Conservation (phyloP, 176 grass and related monocot genomes). For the Zoysia japonica region DNA sequence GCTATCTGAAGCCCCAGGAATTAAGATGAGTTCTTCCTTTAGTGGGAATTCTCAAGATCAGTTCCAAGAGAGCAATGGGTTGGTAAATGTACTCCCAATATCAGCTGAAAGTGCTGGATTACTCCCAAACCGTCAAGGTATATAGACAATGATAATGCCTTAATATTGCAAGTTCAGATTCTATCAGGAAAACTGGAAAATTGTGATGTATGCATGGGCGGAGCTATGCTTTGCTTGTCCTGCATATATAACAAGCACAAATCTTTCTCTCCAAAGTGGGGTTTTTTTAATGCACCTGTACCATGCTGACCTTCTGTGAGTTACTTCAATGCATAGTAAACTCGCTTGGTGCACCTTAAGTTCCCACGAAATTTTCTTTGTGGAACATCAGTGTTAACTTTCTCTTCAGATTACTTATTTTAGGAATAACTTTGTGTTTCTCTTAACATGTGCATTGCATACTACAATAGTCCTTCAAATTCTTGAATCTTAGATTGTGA, state of each 20-base stretch:
- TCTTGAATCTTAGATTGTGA: too few relatives aligned
- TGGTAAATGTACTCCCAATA: conserved; percentile 70
- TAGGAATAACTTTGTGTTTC: too few relatives aligned
- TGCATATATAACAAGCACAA: background rate
- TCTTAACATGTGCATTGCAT: too few relatives aligned
- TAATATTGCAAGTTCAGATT: background rate
- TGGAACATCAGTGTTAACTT: background rate
- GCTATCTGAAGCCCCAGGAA: conserved; percentile 56
- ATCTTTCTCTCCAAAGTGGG: background rate
- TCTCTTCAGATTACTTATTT: too few relatives aligned
- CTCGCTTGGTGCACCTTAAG: background rate
- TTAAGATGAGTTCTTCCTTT: conserved; percentile 36
- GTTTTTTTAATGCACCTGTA: background rate
- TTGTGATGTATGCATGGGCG: background rate
- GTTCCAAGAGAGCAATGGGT: conserved; percentile 38
- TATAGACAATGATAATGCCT: background rate
- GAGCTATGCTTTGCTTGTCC: background rate
- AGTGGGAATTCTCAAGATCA: conserved; percentile 32
- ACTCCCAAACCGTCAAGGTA: conserved; percentile 65
- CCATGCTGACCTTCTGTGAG: background rate
- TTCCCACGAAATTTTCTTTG: background rate
- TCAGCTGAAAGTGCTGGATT: conserved; percentile 88
- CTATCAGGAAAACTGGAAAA: background rate
- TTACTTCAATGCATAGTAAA: background rate
- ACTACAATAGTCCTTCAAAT: too few relatives aligned